Evolutionary conservation across 495 filamentous ascomycete species (phyloP).

Genomic region (Penicillium dipodomyicola): DNA sequence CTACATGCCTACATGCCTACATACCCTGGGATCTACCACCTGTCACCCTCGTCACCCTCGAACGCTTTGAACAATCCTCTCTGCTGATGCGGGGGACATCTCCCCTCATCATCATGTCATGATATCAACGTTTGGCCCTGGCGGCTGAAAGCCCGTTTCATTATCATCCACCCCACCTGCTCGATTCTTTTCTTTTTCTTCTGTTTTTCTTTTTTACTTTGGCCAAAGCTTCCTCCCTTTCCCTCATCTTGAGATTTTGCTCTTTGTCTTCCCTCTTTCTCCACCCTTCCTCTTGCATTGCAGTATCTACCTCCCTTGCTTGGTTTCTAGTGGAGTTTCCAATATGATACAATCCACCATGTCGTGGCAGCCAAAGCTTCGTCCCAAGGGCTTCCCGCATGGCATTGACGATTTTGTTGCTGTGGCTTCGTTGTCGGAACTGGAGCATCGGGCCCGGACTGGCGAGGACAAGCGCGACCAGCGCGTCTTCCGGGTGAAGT

Average conservation of each 20-base stretch:
- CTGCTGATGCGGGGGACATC: conserved; percentile 4
- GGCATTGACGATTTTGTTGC: conserved; percentile 37
- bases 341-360: conserved; percentile 26
- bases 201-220: conserved; percentile 19
- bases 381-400: conserved; percentile 45
- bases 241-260: conserved; percentile 7
- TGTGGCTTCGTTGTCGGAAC: conserved; percentile 34
- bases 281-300: conserved; percentile 7
- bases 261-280: conserved; percentile 6
- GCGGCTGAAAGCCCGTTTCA: conserved; percentile 22
- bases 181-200: conserved; percentile 19
- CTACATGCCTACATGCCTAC: background rate
- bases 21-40: background rate
- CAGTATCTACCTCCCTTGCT: conserved; percentile 2
- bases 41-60: background rate
- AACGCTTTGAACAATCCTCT: background rate
- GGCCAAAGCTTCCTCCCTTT: conserved; percentile 12
- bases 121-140: conserved; percentile 17
- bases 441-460: conserved; percentile 31
- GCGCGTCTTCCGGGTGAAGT: conserved; percentile 49
- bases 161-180: conserved; percentile 28
- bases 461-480: conserved; percentile 44
- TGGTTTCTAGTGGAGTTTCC: background rate
- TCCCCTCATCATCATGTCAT: conserved; percentile 19
- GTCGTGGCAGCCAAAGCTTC: conserved; percentile 45